phyloP scores from a whole-genome alignment of 2,329 filamentous ascomycete species.

The Trichoderma sp. region DNA sequence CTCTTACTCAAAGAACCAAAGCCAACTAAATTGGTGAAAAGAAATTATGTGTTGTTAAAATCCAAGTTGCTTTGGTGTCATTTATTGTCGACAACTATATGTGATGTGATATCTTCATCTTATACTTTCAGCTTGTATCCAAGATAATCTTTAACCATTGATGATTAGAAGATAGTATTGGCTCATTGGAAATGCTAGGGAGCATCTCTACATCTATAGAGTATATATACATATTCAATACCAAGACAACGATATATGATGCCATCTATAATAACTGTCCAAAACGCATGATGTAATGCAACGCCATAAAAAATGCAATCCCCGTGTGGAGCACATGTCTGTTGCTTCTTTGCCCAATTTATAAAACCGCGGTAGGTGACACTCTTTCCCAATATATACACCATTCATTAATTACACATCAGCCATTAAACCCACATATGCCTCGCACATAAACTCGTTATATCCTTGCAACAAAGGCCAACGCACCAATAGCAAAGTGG shows the following conservation, averaged over 20 bases:
- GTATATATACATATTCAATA: neutral
- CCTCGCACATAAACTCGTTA: neutral
- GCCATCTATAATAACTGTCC: slow-evolving; percentile 3
- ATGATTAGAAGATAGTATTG: neutral
- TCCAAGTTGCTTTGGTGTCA: neutral
- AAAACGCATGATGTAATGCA: neutral
- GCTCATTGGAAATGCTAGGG: neutral
- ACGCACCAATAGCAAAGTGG: slow-evolving; percentile 29
- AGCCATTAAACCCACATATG: neutral
- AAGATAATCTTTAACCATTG: neutral
- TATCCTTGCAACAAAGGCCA: slow-evolving; percentile 25
- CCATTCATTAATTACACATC: neutral
- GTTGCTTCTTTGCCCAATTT: slow-evolving; percentile 2
- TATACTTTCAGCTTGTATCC: neutral
- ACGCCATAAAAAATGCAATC: slow-evolving; percentile 9
- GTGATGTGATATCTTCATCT: neutral
- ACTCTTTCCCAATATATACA: slow-evolving; percentile 4
- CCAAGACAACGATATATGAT: neutral
- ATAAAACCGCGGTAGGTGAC: neutral
- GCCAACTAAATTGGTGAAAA: neutral
- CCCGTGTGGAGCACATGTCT: slow-evolving; percentile 10
- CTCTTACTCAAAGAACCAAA: neutral
- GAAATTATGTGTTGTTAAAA: neutral
- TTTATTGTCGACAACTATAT: neutral
- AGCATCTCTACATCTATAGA: neutral